Conservation (phyloP, 345 rosid genomes). For the Streptanthus diversifolius region DNA sequence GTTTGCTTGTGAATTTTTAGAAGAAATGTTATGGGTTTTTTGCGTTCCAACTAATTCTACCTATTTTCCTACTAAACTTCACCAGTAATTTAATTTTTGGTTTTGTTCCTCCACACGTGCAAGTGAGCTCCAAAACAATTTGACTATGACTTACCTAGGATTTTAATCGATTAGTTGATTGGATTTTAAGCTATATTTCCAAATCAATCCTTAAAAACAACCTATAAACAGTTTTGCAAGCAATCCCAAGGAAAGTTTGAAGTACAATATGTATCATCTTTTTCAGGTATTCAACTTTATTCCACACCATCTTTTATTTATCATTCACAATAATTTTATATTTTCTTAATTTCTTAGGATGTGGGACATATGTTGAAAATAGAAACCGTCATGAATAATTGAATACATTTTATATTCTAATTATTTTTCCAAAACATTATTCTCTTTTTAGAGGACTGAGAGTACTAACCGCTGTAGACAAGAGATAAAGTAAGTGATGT, state of each 20-base stretch:
- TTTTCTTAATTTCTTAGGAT: neutral
- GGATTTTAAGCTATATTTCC: slow-evolving; percentile 20
- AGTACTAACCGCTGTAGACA: neutral
- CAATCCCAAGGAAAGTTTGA: slow-evolving; percentile 11
- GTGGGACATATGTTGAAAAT: neutral
- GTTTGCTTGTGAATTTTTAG: neutral
- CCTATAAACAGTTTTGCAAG: slow-evolving; percentile 21
- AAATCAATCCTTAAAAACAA: slow-evolving; percentile 20
- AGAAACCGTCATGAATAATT: neutral
- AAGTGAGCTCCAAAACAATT: slow-evolving; percentile 14
- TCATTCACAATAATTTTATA: neutral
- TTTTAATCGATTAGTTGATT: slow-evolving; percentile 26
- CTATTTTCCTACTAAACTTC: slow-evolving; percentile 36
- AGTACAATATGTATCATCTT: slow-evolving; percentile 5
- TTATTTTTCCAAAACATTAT: neutral
- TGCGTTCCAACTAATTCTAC: slow-evolving; percentile 22
- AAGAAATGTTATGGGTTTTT: neutral
- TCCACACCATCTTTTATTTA: neutral
- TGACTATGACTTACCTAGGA: slow-evolving; percentile 24
- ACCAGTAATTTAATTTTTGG: slow-evolving; percentile 26
- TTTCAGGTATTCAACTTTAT: slow-evolving; percentile 12
- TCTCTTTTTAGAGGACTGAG: neutral
- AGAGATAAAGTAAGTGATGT: slow-evolving; percentile 16
- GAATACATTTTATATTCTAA: neutral
- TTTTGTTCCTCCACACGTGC: slow-evolving; percentile 34